Percentiles rank a stretch among this genome's conserved stretches.
phyloP scores from a whole-genome alignment of 2,329 filamentous ascomycete genomes.

The Hortaea sp. region DNA sequence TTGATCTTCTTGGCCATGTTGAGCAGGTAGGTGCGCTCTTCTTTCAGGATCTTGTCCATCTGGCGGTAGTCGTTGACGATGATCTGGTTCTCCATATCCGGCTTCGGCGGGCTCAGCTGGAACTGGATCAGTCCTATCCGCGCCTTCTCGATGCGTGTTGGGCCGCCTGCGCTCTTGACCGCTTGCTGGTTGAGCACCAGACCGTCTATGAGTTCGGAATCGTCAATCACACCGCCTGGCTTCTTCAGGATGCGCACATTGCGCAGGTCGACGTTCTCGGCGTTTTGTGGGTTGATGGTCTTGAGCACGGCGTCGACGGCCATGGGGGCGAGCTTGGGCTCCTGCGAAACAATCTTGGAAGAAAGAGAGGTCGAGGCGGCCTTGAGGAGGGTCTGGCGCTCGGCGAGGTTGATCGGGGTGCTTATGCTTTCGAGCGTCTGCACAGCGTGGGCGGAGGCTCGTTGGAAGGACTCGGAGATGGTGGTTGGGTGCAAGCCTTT shows the following conservation, averaged over 20 bases:
- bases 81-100: slow-evolving; percentile 99
- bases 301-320: slow-evolving; percentile 93
- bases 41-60: slow-evolving; percentile 99
- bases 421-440: slow-evolving; percentile 91
- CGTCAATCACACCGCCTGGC: slow-evolving; percentile 93
- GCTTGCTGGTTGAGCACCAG: slow-evolving; percentile 86
- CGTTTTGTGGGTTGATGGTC: slow-evolving; percentile 89
- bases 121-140: slow-evolving; percentile 96
- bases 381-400: slow-evolving; percentile 84
- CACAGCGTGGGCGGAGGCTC: slow-evolving; percentile 81
- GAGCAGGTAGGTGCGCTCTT: slow-evolving; percentile 93
- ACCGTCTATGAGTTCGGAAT: slow-evolving; percentile 94
- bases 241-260: slow-evolving; percentile 98
- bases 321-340: slow-evolving; percentile 95
- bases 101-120: slow-evolving; percentile 95
- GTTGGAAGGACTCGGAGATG: slow-evolving; percentile 95
- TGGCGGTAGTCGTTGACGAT: slow-evolving; percentile 98
- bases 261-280: slow-evolving; percentile 90
- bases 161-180: slow-evolving; percentile 86
- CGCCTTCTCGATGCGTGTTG: slow-evolving; percentile 91
- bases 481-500: slow-evolving; percentile 96
- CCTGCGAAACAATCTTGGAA: slow-evolving; percentile 97
- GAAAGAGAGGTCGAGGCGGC: slow-evolving; percentile 94
- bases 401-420: slow-evolving; percentile 77
- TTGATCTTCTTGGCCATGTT: slow-evolving; percentile 99